A percentile compares a stretch with the other conserved stretches of the same genome.
Conservation (phyloP, 257 asterid genomes). For the Leonotis leonurus region DNA sequence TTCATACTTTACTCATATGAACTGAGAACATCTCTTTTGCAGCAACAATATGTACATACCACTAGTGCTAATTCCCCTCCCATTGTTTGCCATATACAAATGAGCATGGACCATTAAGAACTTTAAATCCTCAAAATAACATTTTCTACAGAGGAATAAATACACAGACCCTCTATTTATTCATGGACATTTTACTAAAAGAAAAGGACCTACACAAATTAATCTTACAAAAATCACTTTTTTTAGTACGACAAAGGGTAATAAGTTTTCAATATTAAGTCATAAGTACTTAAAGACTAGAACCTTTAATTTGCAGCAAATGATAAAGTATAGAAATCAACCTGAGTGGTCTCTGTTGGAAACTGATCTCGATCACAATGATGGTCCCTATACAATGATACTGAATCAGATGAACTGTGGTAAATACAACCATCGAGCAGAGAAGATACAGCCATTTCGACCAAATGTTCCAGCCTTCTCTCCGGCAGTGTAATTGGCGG, state of each 20-base stretch:
- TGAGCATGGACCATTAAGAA: neutral
- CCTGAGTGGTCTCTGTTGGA: conserved; percentile 84
- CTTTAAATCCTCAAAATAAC: neutral
- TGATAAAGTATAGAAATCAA: conserved; percentile 24
- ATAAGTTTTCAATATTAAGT: neutral
- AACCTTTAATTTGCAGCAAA: conserved; percentile 5
- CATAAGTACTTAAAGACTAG: neutral
- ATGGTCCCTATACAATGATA: conserved; percentile 77
- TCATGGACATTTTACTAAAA: neutral
- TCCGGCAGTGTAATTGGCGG: conserved; percentile 73
- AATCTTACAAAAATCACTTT: neutral
- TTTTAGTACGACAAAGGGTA: neutral
- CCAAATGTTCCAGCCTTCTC: conserved; percentile 74
- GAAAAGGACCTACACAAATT: neutral
- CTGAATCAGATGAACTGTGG: conserved; percentile 45
- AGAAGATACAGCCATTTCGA: conserved; percentile 59
- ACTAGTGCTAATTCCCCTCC: neutral
- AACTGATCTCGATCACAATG: conserved; percentile 57
- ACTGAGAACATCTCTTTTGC: neutral
- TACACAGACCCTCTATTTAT: neutral
- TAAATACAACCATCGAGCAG: conserved; percentile 62
- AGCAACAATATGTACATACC: neutral
- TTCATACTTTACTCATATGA: neutral
- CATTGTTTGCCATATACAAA: neutral
- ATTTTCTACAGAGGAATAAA: neutral